phyloP scores from a whole-genome alignment of 805 yeast species.

The Priceomyces castillae region DNA sequence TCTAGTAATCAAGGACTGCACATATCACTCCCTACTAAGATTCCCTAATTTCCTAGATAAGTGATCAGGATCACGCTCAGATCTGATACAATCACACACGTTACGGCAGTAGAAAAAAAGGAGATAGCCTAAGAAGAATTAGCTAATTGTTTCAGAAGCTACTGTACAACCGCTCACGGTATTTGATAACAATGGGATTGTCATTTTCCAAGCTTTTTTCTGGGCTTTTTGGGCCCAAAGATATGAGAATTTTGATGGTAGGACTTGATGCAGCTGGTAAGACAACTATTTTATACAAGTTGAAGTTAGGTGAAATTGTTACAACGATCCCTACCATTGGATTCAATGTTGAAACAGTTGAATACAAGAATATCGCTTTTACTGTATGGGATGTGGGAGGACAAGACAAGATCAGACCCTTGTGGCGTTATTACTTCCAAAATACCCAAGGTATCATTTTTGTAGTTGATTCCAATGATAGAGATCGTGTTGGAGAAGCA shows the following conservation, averaged over 20 bases:
- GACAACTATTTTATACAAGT: conserved; percentile 41
- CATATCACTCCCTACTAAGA: too few relatives aligned
- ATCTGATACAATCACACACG: too few relatives aligned
- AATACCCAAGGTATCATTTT: conserved; percentile 43
- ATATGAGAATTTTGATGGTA: conserved; percentile 44
- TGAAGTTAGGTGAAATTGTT: conserved; percentile 42
- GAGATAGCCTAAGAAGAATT: too few relatives aligned
- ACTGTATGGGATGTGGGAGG: conserved; percentile 47
- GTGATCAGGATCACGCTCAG: too few relatives aligned
- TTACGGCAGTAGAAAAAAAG: not conserved
- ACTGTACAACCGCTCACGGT: too few relatives aligned
- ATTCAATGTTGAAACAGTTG: conserved; percentile 43
- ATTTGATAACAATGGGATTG: conserved; percentile 29
- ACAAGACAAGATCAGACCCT: conserved; percentile 43
- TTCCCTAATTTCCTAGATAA: too few relatives aligned
- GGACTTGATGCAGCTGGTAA: conserved; percentile 45
- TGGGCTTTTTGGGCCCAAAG: conserved; percentile 42
- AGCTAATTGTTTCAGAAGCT: too few relatives aligned
- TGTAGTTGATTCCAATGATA: conserved; percentile 43
- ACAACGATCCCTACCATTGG: conserved; percentile 45
- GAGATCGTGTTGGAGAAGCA: conserved; percentile 44
- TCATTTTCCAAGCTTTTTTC: conserved; percentile 39
- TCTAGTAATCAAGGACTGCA: too few relatives aligned
- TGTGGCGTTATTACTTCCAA: conserved; percentile 45
- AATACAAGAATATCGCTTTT: conserved; percentile 42